Evolutionary conservation across 2,329 filamentous ascomycete species (phyloP).

Genomic region (Fusarium sp.): DNA sequence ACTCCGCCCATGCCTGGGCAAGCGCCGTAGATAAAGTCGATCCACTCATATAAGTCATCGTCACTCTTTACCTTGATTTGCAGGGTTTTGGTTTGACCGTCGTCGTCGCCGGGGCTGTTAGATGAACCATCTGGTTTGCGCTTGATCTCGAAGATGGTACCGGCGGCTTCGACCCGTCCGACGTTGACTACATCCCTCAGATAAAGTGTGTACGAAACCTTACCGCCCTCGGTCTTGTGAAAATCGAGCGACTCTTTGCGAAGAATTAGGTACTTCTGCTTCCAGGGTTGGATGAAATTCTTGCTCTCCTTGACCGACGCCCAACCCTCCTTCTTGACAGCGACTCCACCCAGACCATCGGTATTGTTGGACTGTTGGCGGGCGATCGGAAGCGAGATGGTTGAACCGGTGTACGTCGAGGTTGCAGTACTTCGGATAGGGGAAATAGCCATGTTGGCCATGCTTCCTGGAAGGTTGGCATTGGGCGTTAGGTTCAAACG

Average conservation of each 20-base stretch:
- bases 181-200: conserved; percentile 91
- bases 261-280: conserved; percentile 89
- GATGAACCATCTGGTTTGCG: conserved; percentile 73
- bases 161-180: conserved; percentile 87
- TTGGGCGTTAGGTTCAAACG: conserved; percentile 82
- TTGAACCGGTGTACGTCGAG: conserved; percentile 56
- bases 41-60: conserved; percentile 98
- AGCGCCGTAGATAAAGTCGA: conserved; percentile 95
- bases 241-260: conserved; percentile 95
- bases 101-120: conserved; percentile 77
- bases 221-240: conserved; percentile 88
- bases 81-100: conserved; percentile 81
- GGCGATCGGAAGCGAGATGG: conserved; percentile 75
- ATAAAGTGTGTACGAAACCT: conserved; percentile 84
- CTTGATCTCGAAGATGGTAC: conserved; percentile 94
- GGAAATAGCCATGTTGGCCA: conserved; percentile 80
- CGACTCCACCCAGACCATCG: conserved; percentile 72
- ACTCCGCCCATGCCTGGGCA: conserved; percentile 98
- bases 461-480: conserved; percentile 77
- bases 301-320: conserved; percentile 90
- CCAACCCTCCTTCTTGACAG: conserved; percentile 82
- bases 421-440: conserved; percentile 72
- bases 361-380: conserved; percentile 68
- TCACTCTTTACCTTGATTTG: conserved; percentile 95
- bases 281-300: conserved; percentile 85